Evolutionary conservation across 2,329 filamentous ascomycete species (phyloP).

Genomic region (Acrocalymma vagum): DNA sequence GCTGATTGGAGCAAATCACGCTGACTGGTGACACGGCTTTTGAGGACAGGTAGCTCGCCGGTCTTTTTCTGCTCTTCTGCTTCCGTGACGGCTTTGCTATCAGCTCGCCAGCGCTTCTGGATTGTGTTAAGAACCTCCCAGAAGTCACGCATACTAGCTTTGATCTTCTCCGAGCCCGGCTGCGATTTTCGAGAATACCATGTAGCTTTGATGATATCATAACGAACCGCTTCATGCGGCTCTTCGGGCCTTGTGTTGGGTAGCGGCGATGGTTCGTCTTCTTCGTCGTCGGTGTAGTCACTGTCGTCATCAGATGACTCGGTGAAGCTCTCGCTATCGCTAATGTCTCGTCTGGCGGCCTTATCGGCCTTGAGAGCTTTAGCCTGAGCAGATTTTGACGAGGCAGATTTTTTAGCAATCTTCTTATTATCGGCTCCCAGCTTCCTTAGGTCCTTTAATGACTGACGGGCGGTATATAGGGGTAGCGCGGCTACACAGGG

Average conservation of each 20-base stretch:
- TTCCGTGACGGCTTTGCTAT: conserved; percentile 63
- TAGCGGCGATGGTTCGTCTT: conserved; percentile 64
- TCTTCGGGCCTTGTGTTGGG: conserved; percentile 61
- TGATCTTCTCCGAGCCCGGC: conserved; percentile 60
- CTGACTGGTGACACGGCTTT: conserved; percentile 65
- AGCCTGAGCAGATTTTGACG: conserved; percentile 27
- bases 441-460: conserved; percentile 55
- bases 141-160: conserved; percentile 63
- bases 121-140: conserved; percentile 68
- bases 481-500: conserved; percentile 48
- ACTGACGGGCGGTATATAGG: conserved; percentile 52
- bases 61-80: conserved; percentile 66
- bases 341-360: conserved; percentile 38
- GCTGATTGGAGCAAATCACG: conserved; percentile 65
- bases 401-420: conserved; percentile 42
- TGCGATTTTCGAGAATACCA: conserved; percentile 65
- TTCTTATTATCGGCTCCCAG: conserved; percentile 52
- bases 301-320: conserved; percentile 60
- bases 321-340: conserved; percentile 55
- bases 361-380: conserved; percentile 26
- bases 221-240: conserved; percentile 61
- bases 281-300: conserved; percentile 62
- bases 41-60: conserved; percentile 62
- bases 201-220: conserved; percentile 68
- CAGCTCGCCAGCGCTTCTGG: conserved; percentile 68